A percentile compares a stretch with the other conserved stretches of the same genome.
Conservation (phyloP, 176 grass and related monocot genomes). For the Cocos nucifera region DNA sequence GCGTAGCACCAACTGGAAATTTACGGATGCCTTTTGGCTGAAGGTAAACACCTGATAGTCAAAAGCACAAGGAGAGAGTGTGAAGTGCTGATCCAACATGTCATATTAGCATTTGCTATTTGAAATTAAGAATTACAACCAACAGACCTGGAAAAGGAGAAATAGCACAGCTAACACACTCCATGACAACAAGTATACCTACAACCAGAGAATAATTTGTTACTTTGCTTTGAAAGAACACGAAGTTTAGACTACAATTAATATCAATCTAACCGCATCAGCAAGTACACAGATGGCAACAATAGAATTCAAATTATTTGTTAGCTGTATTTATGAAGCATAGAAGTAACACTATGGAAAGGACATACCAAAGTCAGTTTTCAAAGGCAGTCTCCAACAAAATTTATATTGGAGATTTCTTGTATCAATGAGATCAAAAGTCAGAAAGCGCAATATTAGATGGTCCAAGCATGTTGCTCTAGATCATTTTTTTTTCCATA, state of each 20-base stretch:
- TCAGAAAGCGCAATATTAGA: too few species aligned
- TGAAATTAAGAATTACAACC: neutral
- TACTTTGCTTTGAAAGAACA: neutral
- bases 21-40: slow-evolving; percentile 83
- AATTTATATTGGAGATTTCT: too few species aligned
- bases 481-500: too few species aligned
- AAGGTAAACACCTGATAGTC: slow-evolving; percentile 70
- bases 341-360: too few species aligned
- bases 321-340: too few species aligned
- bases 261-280: too few species aligned
- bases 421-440: too few species aligned
- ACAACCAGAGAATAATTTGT: slow-evolving; percentile 15
- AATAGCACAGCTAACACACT: slow-evolving; percentile 65
- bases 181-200: slow-evolving; percentile 90
- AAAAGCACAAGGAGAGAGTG: slow-evolving; percentile 8
- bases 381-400: too few species aligned
- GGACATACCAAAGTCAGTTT: too few species aligned
- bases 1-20: slow-evolving; percentile 77
- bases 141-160: slow-evolving; percentile 57
- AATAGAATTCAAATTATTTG: too few species aligned
- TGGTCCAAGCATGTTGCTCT: too few species aligned
- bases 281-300: too few species aligned
- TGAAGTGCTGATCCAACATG: neutral
- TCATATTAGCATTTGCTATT: neutral
- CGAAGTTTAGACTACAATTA: neutral